These are phyloP conservation scores for Aspergillus indologenus DNA, from an alignment of 495 filamentous ascomycete species.

Conservation along the genomic window DNA sequence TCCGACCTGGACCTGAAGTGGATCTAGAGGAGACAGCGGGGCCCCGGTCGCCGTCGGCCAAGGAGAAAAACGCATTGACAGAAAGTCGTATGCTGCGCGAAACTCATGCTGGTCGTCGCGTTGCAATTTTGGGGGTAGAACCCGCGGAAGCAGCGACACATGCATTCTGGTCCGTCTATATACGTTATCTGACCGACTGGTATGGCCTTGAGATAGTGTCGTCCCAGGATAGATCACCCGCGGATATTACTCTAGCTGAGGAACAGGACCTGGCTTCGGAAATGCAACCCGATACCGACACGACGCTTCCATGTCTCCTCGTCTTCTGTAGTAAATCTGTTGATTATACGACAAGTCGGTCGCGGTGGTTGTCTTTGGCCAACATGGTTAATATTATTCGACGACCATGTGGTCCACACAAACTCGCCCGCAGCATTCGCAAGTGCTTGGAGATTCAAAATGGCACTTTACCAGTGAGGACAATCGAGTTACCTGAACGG, in stretches of 20 bases:
- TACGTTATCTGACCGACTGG: slow-evolving; percentile 43
- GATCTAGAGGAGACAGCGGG: slow-evolving; percentile 24
- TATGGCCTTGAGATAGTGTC: slow-evolving; percentile 42
- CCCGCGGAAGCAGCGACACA: slow-evolving; percentile 16
- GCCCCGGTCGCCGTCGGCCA: slow-evolving; percentile 12
- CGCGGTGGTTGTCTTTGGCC: slow-evolving; percentile 33
- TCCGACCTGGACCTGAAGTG: slow-evolving; percentile 27
- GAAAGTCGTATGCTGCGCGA: slow-evolving; percentile 31
- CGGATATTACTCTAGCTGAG: slow-evolving; percentile 43
- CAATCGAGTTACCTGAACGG: slow-evolving; percentile 16
- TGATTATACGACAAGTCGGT: slow-evolving; percentile 28
- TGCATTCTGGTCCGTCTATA: slow-evolving; percentile 24
- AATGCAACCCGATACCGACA: slow-evolving; percentile 14
- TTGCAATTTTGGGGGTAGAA: slow-evolving; percentile 34
- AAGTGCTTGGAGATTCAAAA: slow-evolving; percentile 29
- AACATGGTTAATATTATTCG: slow-evolving; percentile 44
- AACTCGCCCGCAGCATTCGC: slow-evolving; percentile 54
- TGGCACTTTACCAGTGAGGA: slow-evolving; percentile 9
- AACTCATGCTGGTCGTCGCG: slow-evolving; percentile 22
- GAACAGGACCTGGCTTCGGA: slow-evolving; percentile 30
- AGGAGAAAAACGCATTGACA: slow-evolving; percentile 24
- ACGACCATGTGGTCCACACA: slow-evolving; percentile 61
- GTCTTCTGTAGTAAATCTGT: slow-evolving; percentile 36
- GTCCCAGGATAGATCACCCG: slow-evolving; percentile 26
- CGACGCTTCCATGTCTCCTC: slow-evolving; percentile 32